phyloP scores from a whole-genome alignment of 148 eudicot species.

The Vaccinium darrowii region DNA sequence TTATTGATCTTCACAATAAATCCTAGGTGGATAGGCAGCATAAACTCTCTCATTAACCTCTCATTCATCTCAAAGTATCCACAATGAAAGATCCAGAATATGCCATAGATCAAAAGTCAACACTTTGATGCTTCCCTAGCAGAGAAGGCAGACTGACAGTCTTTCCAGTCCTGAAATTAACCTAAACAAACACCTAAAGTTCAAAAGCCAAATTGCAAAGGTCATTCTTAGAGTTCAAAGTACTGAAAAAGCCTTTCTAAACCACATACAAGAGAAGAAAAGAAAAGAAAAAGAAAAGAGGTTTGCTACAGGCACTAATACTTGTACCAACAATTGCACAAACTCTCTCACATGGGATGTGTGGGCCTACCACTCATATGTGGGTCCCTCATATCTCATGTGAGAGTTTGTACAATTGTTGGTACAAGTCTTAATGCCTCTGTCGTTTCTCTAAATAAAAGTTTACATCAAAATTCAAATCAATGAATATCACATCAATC shows the following conservation, averaged over 20 bases:
- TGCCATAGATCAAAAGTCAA: background rate
- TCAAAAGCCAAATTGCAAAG: background rate
- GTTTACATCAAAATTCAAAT: background rate
- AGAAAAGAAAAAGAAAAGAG: background rate
- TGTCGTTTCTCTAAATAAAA: background rate
- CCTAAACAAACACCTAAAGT: background rate
- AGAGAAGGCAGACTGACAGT: background rate
- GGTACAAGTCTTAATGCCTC: too few species aligned
- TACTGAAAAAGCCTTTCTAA: background rate
- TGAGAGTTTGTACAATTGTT: too few species aligned
- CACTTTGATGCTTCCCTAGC: background rate
- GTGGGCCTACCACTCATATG: too few species aligned
- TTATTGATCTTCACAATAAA: background rate
- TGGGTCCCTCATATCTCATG: too few species aligned
- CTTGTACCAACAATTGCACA: too few species aligned
- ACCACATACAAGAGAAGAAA: background rate
- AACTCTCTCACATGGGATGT: too few species aligned
- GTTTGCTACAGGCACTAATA: too few species aligned
- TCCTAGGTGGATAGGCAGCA: background rate
- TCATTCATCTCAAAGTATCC: background rate
- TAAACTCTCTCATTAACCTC: background rate
- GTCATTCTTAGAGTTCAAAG: background rate
- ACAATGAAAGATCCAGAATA: background rate
- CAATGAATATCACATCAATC: background rate
- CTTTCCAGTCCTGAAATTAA: background rate